Conservation (phyloP, 345 rosid species). For the Turnera subulata region DNA sequence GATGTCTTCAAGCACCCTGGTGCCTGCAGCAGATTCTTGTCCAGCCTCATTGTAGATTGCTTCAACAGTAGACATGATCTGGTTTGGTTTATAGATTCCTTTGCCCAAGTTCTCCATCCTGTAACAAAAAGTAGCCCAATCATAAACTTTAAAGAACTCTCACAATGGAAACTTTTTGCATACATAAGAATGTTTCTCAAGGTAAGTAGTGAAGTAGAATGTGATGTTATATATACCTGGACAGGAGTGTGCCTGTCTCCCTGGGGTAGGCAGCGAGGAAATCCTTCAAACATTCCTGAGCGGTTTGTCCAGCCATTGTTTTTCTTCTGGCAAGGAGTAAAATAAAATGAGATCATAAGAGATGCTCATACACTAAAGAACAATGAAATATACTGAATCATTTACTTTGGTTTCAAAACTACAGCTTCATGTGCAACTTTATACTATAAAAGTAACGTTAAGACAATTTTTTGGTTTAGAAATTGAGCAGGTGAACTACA, state of each 20-base stretch:
- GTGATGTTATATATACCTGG: neutral
- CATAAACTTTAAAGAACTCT: neutral
- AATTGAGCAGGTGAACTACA: too few species aligned
- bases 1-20: neutral
- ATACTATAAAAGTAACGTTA: too few species aligned
- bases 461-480: too few species aligned
- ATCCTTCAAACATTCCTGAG: neutral
- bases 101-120: neutral
- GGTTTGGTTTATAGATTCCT: neutral
- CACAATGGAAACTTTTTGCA: too few species aligned
- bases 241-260: neutral
- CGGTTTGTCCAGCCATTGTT: neutral
- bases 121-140: neutral
- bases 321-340: neutral
- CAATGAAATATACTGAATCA: too few species aligned
- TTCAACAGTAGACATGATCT: neutral
- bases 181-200: too few species aligned
- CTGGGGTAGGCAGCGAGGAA: neutral
- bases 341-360: too few species aligned
- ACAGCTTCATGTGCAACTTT: too few species aligned
- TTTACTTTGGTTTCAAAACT: too few species aligned
- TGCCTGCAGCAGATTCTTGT: too few species aligned
- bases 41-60: too few species aligned
- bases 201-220: neutral
- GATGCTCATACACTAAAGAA: too few species aligned